phyloP scores from a whole-genome alignment of 164 flowering plant genomes.

The Dillenia suffruticosa region DNA sequence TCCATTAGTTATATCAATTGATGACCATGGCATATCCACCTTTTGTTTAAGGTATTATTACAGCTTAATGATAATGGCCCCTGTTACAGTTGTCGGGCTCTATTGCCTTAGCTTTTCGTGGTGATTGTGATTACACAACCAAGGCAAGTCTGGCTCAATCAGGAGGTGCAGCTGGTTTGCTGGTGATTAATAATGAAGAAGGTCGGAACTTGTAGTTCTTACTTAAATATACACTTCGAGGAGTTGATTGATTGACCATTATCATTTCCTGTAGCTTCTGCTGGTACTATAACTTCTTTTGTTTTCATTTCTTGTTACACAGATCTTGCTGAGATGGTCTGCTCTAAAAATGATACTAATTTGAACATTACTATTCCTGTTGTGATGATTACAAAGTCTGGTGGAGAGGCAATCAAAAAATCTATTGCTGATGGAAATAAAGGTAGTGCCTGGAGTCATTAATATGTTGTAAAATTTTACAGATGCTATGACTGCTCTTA shows the following conservation, averaged over 20 bases:
- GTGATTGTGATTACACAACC: constrained; percentile 54
- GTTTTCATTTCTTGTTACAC: constrained; percentile 4
- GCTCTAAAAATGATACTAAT: constrained; percentile 47
- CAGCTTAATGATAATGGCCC: background rate
- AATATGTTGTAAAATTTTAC: background rate
- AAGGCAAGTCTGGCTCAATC: constrained; percentile 66
- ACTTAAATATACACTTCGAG: background rate
- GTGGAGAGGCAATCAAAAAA: constrained; percentile 47
- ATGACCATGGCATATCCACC: too few species aligned
- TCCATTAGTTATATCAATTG: too few species aligned
- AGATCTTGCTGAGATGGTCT: constrained; percentile 69
- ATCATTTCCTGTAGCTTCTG: background rate
- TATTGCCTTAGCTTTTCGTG: constrained; percentile 55
- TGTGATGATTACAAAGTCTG: constrained; percentile 67
- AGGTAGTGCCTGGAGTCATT: constrained; percentile 33
- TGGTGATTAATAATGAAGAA: constrained; percentile 69
- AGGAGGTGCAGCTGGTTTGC: constrained; percentile 56
- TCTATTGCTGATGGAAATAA: constrained; percentile 35
- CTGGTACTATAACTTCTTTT: background rate
- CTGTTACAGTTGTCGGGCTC: constrained; percentile 50
- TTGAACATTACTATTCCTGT: constrained; percentile 65
- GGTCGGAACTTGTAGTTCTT: constrained; percentile 26
- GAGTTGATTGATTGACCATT: background rate
- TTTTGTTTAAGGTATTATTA: too few species aligned
- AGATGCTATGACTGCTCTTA: too few species aligned